Conservation (phyloP, 75 land plant species). For the Sequoiadendron giganteum region DNA sequence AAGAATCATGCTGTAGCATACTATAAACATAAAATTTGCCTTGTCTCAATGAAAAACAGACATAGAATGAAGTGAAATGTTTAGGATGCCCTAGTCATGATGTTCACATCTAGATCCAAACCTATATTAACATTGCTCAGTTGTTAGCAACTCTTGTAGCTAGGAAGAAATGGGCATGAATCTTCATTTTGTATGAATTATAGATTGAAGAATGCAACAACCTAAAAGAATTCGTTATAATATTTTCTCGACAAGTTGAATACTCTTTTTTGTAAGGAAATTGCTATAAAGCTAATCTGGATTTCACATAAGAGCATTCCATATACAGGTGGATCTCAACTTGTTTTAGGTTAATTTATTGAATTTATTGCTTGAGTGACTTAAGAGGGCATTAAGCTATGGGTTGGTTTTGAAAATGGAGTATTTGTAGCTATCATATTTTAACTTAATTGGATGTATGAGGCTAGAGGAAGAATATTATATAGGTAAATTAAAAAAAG, state of each 20-base stretch:
- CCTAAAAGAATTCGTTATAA: neutral
- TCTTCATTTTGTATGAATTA: neutral
- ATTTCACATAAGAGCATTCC: neutral
- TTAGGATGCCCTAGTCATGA: neutral
- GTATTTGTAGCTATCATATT: too few relatives aligned
- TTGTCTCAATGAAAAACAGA: too few relatives aligned
- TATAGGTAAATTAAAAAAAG: too few relatives aligned
- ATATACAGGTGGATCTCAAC: neutral
- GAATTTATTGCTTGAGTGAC: too few relatives aligned
- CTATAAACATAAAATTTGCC: neutral
- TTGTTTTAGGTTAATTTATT: too few relatives aligned
- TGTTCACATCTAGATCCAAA: too few relatives aligned
- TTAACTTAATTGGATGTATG: too few relatives aligned
- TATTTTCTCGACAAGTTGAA: neutral
- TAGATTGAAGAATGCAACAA: neutral
- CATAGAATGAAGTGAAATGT: neutral
- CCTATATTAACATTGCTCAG: neutral
- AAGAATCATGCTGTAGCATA: neutral
- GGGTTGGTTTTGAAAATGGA: too few relatives aligned
- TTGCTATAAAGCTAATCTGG: neutral
- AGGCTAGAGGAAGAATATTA: too few relatives aligned
- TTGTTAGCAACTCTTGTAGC: neutral
- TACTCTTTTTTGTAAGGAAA: too few relatives aligned
- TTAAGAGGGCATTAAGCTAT: too few relatives aligned
- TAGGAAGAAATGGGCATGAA: neutral